Evolutionary conservation across 1,284 basidiomycete species (phyloP).

Genomic region (Athelia psychrophila): DNA sequence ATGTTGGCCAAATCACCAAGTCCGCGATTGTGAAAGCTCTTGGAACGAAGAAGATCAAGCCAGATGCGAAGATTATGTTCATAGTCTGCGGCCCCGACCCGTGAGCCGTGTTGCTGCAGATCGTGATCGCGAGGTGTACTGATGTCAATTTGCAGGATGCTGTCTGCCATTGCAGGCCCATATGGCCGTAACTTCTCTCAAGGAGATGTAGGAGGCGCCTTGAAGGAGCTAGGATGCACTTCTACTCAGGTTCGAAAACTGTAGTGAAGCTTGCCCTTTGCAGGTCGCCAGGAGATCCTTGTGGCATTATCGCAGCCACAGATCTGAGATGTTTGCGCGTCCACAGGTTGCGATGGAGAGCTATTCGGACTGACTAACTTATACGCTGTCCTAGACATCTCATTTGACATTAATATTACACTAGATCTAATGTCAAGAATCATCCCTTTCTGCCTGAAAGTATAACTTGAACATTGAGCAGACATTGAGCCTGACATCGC

Average conservation of each 20-base stretch:
- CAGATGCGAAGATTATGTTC: slow-evolving; percentile 49
- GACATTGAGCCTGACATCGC: no score
- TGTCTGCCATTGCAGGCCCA: slow-evolving; percentile 70
- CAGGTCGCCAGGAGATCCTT: background rate
- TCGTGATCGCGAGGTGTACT: background rate
- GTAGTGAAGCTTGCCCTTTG: slow-evolving; percentile 22
- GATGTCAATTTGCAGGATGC: slow-evolving; percentile 51
- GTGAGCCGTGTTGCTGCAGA: slow-evolving; percentile 40
- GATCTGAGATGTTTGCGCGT: background rate
- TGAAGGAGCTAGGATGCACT: slow-evolving; percentile 62
- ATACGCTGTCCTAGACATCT: no score
- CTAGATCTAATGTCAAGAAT: no score
- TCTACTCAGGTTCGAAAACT: slow-evolving; percentile 71
- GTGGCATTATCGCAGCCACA: no score
- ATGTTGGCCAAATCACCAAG: slow-evolving; percentile 54
- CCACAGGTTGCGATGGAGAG: background rate
- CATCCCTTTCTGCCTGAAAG: no score
- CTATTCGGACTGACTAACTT: no score
- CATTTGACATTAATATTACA: no score
- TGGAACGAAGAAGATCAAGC: slow-evolving; percentile 9
- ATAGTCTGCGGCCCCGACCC: slow-evolving; percentile 77
- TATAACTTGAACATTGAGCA: no score
- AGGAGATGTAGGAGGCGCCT: slow-evolving; percentile 65
- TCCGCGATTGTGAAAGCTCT: slow-evolving; percentile 37
- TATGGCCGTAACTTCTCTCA: slow-evolving; percentile 75